These are phyloP conservation scores for Saprolegnia parasitica DNA, from an alignment of 352 stramenopile species.

Conservation along the genomic window DNA sequence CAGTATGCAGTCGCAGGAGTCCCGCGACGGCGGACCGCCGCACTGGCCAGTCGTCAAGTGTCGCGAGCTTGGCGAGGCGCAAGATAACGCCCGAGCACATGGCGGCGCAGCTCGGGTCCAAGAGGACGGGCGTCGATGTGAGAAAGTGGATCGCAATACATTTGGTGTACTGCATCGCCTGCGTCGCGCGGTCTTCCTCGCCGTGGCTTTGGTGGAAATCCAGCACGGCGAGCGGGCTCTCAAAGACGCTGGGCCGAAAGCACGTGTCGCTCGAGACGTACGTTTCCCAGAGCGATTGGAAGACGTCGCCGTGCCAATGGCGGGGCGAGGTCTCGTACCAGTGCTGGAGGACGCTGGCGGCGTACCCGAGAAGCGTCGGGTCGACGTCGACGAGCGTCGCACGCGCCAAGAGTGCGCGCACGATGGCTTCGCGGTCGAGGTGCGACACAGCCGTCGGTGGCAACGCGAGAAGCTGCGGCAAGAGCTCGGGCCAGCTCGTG, in stretches of 20 bases:
- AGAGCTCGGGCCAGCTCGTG: conserved; percentile 39
- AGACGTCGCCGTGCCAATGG: conserved; percentile 59
- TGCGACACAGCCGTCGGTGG: conserved; percentile 46
- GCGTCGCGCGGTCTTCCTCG: not conserved
- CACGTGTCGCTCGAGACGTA: conserved; percentile 40
- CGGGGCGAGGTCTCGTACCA: conserved; percentile 59
- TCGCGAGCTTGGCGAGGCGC: conserved; percentile 20
- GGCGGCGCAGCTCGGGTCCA: not conserved
- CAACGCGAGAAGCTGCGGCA: conserved; percentile 43
- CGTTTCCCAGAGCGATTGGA: conserved; percentile 57
- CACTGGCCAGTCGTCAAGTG: conserved; percentile 12
- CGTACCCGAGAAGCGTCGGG: conserved; percentile 44
- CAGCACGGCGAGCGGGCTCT: conserved; percentile 45
- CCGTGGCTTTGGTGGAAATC: conserved; percentile 34
- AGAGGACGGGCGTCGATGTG: not conserved
- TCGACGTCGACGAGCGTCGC: conserved; percentile 39
- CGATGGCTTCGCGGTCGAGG: conserved; percentile 50
- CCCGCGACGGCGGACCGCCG: conserved; percentile 6
- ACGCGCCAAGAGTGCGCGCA: conserved; percentile 56
- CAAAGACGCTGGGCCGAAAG: conserved; percentile 39
- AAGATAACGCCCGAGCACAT: not conserved
- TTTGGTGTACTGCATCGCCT: conserved; percentile 24
- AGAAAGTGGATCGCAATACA: conserved; percentile 20
- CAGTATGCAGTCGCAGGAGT: not conserved
- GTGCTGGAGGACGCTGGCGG: conserved; percentile 43